These are phyloP conservation scores for Xylaria sp. DNA, from an alignment of 2,329 filamentous ascomycete species.

Conservation along the genomic window DNA sequence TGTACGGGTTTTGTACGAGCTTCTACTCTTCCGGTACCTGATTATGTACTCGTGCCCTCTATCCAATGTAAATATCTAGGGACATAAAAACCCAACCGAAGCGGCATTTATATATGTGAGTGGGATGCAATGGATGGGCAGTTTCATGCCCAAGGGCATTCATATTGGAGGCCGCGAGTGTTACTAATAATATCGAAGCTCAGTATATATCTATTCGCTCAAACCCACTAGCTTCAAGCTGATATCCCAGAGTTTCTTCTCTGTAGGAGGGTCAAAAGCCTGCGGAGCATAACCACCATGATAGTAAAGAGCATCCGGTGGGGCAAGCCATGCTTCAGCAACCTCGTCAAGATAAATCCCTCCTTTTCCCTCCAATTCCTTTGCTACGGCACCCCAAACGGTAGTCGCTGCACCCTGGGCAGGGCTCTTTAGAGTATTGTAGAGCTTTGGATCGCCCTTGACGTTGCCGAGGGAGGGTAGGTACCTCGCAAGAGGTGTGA, in stretches of 20 bases:
- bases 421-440: slow-evolving; percentile 13
- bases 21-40: too few relatives aligned
- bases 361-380: slow-evolving; percentile 35
- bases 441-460: neutral
- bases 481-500: neutral
- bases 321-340: neutral
- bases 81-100: too few relatives aligned
- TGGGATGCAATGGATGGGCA: too few relatives aligned
- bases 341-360: slow-evolving; percentile 10
- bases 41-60: too few relatives aligned
- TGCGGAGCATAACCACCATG: neutral
- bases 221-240: too few relatives aligned
- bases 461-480: neutral
- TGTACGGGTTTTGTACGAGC: too few relatives aligned
- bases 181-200: too few relatives aligned
- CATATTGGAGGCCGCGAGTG: too few relatives aligned
- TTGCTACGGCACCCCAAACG: slow-evolving; percentile 45
- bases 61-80: too few relatives aligned
- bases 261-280: neutral
- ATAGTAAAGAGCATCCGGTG: neutral
- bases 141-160: too few relatives aligned
- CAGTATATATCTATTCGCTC: too few relatives aligned
- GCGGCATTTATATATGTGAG: too few relatives aligned
- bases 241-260: neutral
- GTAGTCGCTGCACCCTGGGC: slow-evolving; percentile 52